Percentiles rank a stretch among this genome's conserved stretches.
Conservation (phyloP, 1,139 yeast genomes). For the Suhomyces guaymorum region DNA sequence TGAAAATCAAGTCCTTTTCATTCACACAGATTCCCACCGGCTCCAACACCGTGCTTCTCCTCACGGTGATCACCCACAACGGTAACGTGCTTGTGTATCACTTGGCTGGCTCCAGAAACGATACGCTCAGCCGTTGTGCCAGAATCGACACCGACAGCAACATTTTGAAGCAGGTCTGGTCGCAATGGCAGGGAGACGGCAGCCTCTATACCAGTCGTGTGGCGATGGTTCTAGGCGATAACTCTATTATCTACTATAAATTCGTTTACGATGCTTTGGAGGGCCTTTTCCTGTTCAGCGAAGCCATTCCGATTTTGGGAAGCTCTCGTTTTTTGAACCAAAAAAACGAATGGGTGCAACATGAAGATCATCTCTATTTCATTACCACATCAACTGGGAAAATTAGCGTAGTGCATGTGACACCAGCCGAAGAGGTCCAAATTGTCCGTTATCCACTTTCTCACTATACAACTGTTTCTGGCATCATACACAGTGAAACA, state of each 20-base stretch:
- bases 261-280: conserved; percentile 9
- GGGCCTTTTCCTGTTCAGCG: conserved; percentile 1
- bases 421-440: background rate
- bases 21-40: conserved; percentile 22
- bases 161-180: conserved; percentile 27
- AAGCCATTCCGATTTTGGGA: conserved; percentile 2
- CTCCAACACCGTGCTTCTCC: conserved; percentile 13
- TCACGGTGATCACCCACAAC: conserved; percentile 21
- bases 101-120: conserved; percentile 15
- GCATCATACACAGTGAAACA: background rate
- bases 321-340: conserved; percentile 9
- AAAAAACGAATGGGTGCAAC: conserved; percentile 9
- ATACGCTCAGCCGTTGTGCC: conserved; percentile 11
- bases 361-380: conserved; percentile 5
- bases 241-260: conserved; percentile 19
- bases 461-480: conserved; percentile 1
- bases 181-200: conserved; percentile 19
- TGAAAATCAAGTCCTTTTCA: conserved; percentile 33
- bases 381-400: conserved; percentile 12
- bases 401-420: conserved; percentile 8
- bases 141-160: conserved; percentile 10
- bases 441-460: background rate
- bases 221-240: conserved; percentile 20
- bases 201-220: conserved; percentile 13
- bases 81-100: conserved; percentile 23